Percentiles rank a stretch among this genome's conserved stretches.
These are phyloP conservation scores for Pythium coloratum DNA, from an alignment of 352 stramenopile genomes.

Conservation along the genomic window DNA sequence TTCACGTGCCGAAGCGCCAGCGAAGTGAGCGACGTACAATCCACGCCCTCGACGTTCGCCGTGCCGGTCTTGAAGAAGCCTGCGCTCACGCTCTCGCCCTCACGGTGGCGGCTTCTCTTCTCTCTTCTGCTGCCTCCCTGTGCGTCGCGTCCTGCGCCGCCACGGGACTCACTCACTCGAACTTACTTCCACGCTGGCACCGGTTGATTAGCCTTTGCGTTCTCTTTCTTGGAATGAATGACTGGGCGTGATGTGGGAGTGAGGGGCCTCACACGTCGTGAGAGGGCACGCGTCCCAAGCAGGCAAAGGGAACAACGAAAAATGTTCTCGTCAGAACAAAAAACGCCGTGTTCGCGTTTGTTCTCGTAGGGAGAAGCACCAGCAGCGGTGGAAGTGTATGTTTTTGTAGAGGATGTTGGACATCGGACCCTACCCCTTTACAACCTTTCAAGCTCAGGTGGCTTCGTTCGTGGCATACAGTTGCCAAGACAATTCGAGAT, in stretches of 20 bases:
- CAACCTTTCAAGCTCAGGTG: conserved; percentile 30
- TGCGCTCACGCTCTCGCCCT: neutral
- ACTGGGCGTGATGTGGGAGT: neutral
- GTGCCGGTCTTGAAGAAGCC: neutral
- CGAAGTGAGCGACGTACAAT: conserved; percentile 30
- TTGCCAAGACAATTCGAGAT: neutral
- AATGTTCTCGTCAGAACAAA: conserved; percentile 11
- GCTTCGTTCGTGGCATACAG: neutral
- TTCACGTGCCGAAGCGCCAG: neutral
- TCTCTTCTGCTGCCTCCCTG: neutral
- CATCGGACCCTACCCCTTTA: conserved; percentile 17
- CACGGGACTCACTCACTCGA: neutral
- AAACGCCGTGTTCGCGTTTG: conserved; percentile 1
- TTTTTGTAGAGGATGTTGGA: neutral
- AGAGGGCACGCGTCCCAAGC: conserved; percentile 5
- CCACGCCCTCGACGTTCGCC: conserved; percentile 27
- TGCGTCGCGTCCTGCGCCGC: neutral
- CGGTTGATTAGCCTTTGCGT: neutral
- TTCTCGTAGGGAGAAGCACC: neutral
- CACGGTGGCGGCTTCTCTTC: neutral
- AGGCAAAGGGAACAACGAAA: neutral
- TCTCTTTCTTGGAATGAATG: conserved; percentile 6
- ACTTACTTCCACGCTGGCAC: neutral
- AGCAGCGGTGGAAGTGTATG: neutral
- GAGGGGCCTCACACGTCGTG: neutral